Conservation (phyloP, 345 rosid species). For the Corymbia maculata region DNA sequence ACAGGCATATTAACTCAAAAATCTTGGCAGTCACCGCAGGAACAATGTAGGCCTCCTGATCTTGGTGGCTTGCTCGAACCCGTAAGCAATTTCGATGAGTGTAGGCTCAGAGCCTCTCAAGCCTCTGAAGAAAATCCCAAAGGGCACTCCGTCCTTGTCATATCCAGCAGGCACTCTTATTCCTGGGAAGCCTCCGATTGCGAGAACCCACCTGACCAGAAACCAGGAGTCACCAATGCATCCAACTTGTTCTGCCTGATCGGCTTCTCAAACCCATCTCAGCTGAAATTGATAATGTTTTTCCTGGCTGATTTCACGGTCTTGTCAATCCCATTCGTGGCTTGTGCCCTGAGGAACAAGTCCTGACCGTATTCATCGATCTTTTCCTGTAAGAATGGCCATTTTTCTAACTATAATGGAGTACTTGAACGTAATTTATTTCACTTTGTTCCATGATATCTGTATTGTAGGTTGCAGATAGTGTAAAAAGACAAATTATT, state of each 20-base stretch:
- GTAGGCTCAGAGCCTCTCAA: conserved; percentile 54
- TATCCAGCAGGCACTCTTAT: conserved; percentile 64
- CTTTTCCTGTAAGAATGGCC: conserved; percentile 27
- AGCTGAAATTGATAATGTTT: conserved; percentile 14
- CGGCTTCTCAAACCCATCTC: conserved; percentile 44
- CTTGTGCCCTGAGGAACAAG: conserved; percentile 23
- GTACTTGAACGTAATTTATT: background rate
- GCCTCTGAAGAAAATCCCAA: conserved; percentile 64
- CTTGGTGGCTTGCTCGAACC: conserved; percentile 62
- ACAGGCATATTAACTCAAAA: background rate
- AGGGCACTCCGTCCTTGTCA: conserved; percentile 37
- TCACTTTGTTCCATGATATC: background rate
- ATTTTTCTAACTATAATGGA: background rate
- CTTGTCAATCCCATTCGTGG: conserved; percentile 26
- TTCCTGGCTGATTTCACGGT: conserved; percentile 14
- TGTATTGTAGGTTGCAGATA: background rate
- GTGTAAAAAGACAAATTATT: no score
- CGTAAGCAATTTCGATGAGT: conserved; percentile 63
- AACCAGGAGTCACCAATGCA: conserved; percentile 36
- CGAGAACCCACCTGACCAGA: conserved; percentile 22
- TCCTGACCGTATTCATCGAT: conserved; percentile 36
- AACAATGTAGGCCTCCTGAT: conserved; percentile 46
- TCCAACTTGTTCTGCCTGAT: conserved; percentile 39
- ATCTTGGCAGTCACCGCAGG: background rate
- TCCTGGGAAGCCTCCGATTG: conserved; percentile 67